phyloP scores from a whole-genome alignment of 2,329 filamentous ascomycete genomes.

The Macrophomina phaseolina region DNA sequence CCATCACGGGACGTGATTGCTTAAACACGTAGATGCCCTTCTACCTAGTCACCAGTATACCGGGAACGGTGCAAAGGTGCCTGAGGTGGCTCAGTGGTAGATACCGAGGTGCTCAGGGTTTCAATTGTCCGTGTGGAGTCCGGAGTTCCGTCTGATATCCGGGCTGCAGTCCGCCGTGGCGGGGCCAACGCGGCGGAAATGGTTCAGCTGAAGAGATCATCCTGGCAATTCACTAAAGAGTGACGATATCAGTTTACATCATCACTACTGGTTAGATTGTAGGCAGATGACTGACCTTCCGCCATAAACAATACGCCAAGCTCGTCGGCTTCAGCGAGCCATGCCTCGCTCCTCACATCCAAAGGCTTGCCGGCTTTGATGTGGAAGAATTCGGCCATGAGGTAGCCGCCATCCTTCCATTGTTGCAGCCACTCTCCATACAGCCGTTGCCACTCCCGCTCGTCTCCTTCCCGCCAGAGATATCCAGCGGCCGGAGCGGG shows the following conservation, averaged over 20 bases:
- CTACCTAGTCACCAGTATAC: no score
- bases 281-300: not conserved
- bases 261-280: not conserved
- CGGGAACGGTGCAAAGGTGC: not conserved
- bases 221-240: not conserved
- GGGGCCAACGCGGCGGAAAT: not conserved
- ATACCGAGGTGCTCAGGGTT: no score
- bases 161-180: no score
- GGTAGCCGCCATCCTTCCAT: not conserved
- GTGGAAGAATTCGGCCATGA: not conserved
- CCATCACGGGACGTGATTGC: no score
- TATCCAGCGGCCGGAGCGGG: not conserved
- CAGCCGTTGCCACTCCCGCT: not conserved
- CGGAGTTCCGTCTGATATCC: not conserved
- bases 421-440: not conserved
- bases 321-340: not conserved
- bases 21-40: not conserved
- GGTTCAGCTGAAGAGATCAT: not conserved
- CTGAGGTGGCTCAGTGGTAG: not conserved
- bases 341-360: not conserved
- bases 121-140: not conserved
- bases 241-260: not conserved
- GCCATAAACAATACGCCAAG: not conserved
- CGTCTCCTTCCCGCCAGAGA: not conserved
- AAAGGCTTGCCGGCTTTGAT: not conserved